phyloP scores from a whole-genome alignment of 768 basidiomycete species.

The Kockovaella imperatae region DNA sequence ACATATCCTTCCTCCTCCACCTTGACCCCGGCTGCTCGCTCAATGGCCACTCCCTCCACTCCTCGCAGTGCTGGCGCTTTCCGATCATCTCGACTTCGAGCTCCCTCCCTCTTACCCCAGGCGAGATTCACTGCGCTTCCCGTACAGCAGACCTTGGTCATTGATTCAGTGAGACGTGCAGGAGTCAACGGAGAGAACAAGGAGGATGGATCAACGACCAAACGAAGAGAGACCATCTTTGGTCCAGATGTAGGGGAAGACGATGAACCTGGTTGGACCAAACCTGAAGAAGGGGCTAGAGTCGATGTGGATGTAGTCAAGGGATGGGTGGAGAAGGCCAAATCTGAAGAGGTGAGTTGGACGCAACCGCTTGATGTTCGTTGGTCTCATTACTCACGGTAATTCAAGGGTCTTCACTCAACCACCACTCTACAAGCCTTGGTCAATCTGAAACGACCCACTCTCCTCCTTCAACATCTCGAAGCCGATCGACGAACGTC shows the following conservation, averaged over 20 bases:
- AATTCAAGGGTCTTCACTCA: constrained; percentile 60
- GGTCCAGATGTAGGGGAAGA: constrained; percentile 74
- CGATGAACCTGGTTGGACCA: constrained; percentile 53
- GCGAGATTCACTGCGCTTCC: constrained; percentile 5
- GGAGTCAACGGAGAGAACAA: constrained; percentile 2
- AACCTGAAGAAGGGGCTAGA: constrained; percentile 43
- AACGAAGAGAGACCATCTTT: constrained; percentile 73
- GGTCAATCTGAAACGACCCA: constrained; percentile 87
- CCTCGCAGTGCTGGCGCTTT: constrained; percentile 29
- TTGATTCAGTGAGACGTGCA: constrained; percentile 21
- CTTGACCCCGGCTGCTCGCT: neutral
- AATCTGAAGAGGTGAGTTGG: constrained; percentile 70
- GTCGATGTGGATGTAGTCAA: constrained; percentile 75
- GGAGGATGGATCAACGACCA: constrained; percentile 35
- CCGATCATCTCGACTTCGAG: constrained; percentile 26
- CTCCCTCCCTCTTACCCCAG: constrained; percentile 27
- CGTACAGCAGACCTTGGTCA: constrained; percentile 35
- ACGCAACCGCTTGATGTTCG: neutral
- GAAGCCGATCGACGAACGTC: constrained; percentile 11
- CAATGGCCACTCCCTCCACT: neutral
- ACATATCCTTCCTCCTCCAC: too few relatives aligned
- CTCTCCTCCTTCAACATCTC: constrained; percentile 55
- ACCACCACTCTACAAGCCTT: constrained; percentile 90
- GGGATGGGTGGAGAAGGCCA: constrained; percentile 63
- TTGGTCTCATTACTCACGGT: neutral